These are phyloP conservation scores for Aureobasidium uvarum DNA, from an alignment of 2,329 filamentous ascomycete species.

Conservation along the genomic window DNA sequence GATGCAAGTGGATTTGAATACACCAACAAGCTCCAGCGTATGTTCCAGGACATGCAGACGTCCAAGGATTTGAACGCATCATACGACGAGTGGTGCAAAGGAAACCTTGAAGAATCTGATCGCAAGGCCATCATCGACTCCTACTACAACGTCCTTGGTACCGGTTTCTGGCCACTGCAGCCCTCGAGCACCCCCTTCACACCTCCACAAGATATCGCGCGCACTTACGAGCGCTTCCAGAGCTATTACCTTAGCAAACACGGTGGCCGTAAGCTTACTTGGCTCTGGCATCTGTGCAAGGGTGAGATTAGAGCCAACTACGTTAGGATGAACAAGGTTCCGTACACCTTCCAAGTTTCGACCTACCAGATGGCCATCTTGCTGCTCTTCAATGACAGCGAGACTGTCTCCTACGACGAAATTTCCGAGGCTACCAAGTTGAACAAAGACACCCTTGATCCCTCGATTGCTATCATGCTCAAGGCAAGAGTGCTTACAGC, in stretches of 20 bases:
- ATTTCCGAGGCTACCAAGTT: conserved; percentile 79
- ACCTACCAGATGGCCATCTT: conserved; percentile 98
- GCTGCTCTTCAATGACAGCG: conserved; percentile 88
- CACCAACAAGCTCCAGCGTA: conserved; percentile 98
- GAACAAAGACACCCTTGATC: conserved; percentile 78
- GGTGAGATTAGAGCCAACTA: conserved; percentile 95
- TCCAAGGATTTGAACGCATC: conserved; percentile 93
- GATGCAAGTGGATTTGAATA: conserved; percentile 99
- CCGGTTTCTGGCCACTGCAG: conserved; percentile 93
- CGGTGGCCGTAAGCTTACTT: conserved; percentile 91
- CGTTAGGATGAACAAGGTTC: conserved; percentile 79
- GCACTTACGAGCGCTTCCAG: conserved; percentile 85
- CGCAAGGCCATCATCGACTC: conserved; percentile 74
- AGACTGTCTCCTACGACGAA: conserved; percentile 81
- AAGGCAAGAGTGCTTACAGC: conserved; percentile 88
- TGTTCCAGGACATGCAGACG: conserved; percentile 99
- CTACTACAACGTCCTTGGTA: conserved; percentile 88
- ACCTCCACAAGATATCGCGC: conserved; percentile 78
- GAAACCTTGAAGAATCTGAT: conserved; percentile 62
- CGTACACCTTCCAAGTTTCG: conserved; percentile 95
- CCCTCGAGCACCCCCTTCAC: conserved; percentile 85
- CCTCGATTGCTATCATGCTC: conserved; percentile 78
- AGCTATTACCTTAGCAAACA: conserved; percentile 96
- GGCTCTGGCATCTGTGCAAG: conserved; percentile 98
- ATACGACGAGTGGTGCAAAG: conserved; percentile 75